Conservation (phyloP, 768 basidiomycete genomes). For the Tubosaeta sp. region DNA sequence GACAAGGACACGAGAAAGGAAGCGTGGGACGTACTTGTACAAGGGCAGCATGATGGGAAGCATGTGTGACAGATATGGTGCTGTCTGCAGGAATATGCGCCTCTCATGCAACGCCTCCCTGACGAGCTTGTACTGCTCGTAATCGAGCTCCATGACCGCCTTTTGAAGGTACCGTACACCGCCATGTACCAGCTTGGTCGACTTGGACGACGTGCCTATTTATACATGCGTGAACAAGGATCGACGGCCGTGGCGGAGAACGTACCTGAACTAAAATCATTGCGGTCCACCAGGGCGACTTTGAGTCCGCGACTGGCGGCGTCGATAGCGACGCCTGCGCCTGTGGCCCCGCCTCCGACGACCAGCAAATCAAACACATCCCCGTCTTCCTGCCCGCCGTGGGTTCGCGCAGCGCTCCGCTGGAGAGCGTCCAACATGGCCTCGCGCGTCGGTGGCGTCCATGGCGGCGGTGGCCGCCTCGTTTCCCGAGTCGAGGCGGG, state of each 20-base stretch:
- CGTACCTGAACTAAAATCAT: slow-evolving; percentile 86
- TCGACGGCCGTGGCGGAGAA: background rate
- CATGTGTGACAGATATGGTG: slow-evolving; percentile 89
- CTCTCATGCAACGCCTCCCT: slow-evolving; percentile 93
- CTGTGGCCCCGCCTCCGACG: slow-evolving; percentile 94
- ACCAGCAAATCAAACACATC: slow-evolving; percentile 76
- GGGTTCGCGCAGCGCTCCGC: background rate
- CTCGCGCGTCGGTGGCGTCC: slow-evolving; percentile 70
- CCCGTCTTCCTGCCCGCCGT: slow-evolving; percentile 39
- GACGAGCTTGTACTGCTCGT: slow-evolving; percentile 95
- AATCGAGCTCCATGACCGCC: slow-evolving; percentile 91
- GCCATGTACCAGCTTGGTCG: slow-evolving; percentile 97
- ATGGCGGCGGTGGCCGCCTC: slow-evolving; percentile 70
- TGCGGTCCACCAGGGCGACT: slow-evolving; percentile 88
- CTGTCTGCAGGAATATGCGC: slow-evolving; percentile 89
- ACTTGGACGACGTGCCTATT: slow-evolving; percentile 90
- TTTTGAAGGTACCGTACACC: slow-evolving; percentile 98
- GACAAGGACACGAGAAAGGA: background rate
- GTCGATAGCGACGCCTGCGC: slow-evolving; percentile 94
- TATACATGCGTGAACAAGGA: background rate
- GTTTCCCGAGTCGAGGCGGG: slow-evolving; percentile 60
- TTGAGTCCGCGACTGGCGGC: slow-evolving; percentile 88
- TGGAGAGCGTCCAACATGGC: slow-evolving; percentile 57
- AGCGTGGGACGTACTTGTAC: slow-evolving; percentile 62
- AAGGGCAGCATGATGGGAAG: slow-evolving; percentile 97